These are phyloP conservation scores for Raddia guianensis DNA, from an alignment of 176 grass and related monocot genomes.

Conservation along the genomic window DNA sequence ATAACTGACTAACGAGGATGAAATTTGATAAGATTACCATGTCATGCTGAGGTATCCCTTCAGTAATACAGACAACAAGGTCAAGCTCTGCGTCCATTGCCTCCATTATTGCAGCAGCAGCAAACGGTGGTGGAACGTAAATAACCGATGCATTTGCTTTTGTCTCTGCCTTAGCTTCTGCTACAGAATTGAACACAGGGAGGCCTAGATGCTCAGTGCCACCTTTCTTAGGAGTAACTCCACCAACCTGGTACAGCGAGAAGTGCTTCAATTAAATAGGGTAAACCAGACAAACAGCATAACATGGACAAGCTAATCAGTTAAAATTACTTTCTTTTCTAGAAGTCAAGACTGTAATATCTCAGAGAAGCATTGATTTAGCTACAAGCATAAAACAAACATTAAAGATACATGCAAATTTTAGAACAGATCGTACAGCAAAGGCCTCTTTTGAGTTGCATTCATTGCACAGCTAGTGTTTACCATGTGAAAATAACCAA, in stretches of 20 bases:
- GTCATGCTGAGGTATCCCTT: constrained; percentile 99
- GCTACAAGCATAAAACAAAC: not conserved
- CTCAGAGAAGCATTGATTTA: not conserved
- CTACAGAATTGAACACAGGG: constrained; percentile 89
- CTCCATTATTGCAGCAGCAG: constrained; percentile 94
- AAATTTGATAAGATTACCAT: constrained; percentile 64
- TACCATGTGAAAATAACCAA: not conserved
- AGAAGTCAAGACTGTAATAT: constrained; percentile 10
- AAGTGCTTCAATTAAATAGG: not conserved
- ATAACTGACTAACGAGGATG: not conserved
- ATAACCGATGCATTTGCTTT: constrained; percentile 99
- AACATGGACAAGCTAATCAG: not conserved
- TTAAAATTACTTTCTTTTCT: not conserved
- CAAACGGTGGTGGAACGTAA: constrained; percentile 98
- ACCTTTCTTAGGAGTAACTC: constrained; percentile 98
- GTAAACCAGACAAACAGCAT: not conserved
- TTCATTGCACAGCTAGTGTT: not conserved
- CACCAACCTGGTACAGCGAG: constrained; percentile 66
- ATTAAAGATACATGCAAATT: constrained; percentile 22
- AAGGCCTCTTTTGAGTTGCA: not conserved
- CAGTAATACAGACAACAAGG: constrained; percentile 95
- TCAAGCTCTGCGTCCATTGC: constrained; percentile 94
- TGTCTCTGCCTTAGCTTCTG: constrained; percentile 95
- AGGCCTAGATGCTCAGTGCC: constrained; percentile 95
- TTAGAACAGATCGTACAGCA: not conserved